Evolutionary conservation across 2,329 filamentous ascomycete species (phyloP), one percentile per base, ranked within the genome.

Genomic region (Aphanocladium album): DNA sequence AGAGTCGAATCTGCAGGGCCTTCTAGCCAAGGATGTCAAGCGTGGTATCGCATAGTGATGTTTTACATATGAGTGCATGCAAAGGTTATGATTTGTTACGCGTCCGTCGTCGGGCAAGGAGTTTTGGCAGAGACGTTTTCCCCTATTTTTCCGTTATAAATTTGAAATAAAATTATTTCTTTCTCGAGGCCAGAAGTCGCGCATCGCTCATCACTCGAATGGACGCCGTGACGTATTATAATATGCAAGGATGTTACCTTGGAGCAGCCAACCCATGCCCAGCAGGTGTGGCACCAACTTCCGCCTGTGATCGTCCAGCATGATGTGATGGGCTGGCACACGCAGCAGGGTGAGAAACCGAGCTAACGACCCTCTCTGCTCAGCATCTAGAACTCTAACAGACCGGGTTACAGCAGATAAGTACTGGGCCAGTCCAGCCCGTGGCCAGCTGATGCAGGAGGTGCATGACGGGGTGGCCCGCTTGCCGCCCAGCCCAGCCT

Each of bases 1-100:
- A 1, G 79, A 84, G 70, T 68, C 72, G 62, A 76, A 73, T 37
- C 71, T 88, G 51, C 72, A 74, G 21, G 85, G 85, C 0, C 65
- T 82, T 52, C 71, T 75, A 63, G 84, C 84, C 49, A 88, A 87
- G 74, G 85, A 88, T 68, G 74, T 75, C 51, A 87, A 87, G 76
- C 77, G 85, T 41, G 85, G 85, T 27, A 62, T 76, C 2, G 57
- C 47, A 27, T 59, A 52, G 19, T 9, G 14, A 21, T 35, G 3
- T 14, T 21, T 19, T 16, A n/a, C n/a, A 21, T 14, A 16, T 3
- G 25, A 33, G 45, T 27, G 30, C 27, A 35, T 14, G 23, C 2
- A 11, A 45, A 30, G 25, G 6, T 19, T 39, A 57, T 21, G 55
- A 57, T n/a, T 57, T 50, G 55, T 57, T 39, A 57, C 25, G 41